Base-by-base conservation (phyloP, 164 flowering plant species). In the Malania oleifera region DNA sequence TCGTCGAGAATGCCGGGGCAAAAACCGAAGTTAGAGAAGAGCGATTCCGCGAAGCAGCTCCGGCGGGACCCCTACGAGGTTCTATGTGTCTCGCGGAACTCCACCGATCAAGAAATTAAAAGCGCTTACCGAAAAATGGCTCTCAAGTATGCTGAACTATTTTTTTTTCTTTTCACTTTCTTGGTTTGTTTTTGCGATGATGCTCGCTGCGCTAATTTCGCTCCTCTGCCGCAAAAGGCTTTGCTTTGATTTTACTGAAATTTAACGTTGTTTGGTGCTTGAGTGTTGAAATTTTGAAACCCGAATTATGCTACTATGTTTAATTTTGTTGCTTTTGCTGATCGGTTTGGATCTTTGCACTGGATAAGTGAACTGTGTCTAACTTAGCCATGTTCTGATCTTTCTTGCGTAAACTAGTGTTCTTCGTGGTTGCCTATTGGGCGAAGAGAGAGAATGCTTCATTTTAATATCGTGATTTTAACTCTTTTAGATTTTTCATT, bases 71-170 rank as follows among this genome's bases (percentile, higher is more conserved):
- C 91, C 0, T 91, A 91, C 47, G 95, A 89, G 74, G 95, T 86
- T 43, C 86, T 91, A 22, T 90, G 89, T 3, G 82, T 88, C 46
- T 71, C 80, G 12, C 69, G 81, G 46, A 76, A 67, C 74, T 78
- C 93, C 25, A 78, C 91, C 5, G 98, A 88, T 67, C 98, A 88
- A 68, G 90, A 91, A 67, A 85, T 91, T 63, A 91, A 91, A 66
- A 64, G 68, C 58, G 90, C 98, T 15, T 91, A 91, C 65, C 67
- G 98, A n/a, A 91, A 74, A 73, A 63, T 91, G 81, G 98, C 98
- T 65, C 84, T 89, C 60, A 91, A 77, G 98, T 91, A 78, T 58
- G 84, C 49, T 38, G 7, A 17, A 37, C 27, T 6, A 11, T 37
- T 31, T 34, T 44, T 48, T 4, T 31, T 34, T 46, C n/a, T 20